A percentile compares a stretch with the other conserved stretches of the same genome.
These are phyloP conservation scores for Boletus subparvulus DNA, from an alignment of 768 basidiomycete species.

Conservation along the genomic window DNA sequence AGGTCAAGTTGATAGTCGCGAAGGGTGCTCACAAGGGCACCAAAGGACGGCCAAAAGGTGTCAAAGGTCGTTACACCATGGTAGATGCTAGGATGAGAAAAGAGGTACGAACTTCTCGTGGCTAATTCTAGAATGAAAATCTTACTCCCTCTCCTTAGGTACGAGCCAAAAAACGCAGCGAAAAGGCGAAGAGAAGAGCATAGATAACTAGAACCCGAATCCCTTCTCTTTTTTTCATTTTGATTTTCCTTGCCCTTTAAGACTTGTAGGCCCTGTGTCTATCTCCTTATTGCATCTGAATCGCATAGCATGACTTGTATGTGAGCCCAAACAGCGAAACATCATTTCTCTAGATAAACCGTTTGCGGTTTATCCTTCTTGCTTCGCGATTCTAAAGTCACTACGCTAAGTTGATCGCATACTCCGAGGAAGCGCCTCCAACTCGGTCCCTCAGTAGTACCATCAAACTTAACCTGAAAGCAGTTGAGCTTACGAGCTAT, in stretches of 20 bases:
- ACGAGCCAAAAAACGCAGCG: constrained; percentile 79
- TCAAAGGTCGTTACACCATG: constrained; percentile 94
- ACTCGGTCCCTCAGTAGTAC: constrained; percentile 33
- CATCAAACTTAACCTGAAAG: constrained; percentile 46
- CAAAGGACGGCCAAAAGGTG: constrained; percentile 91
- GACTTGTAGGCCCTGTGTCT: neutral
- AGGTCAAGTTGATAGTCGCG: constrained; percentile 87
- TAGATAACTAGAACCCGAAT: constrained; percentile 21
- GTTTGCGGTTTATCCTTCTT: constrained; percentile 9
- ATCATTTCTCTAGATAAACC: constrained; percentile 10
- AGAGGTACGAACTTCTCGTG: constrained; percentile 50
- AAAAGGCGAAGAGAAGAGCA: constrained; percentile 69
- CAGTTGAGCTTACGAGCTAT: constrained; percentile 2
- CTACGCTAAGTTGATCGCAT: constrained; percentile 45
- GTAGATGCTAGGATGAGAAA: constrained; percentile 93
- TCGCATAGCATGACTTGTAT: neutral
- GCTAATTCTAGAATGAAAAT: neutral
- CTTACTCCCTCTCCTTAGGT: constrained; percentile 43
- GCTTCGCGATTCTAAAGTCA: constrained; percentile 28
- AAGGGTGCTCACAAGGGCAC: constrained; percentile 87
- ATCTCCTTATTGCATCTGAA: neutral
- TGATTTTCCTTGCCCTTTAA: neutral
- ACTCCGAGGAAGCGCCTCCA: constrained; percentile 48
- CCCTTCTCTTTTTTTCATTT: too few species aligned
- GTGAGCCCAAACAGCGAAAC: neutral